Evolutionary conservation across 495 filamentous ascomycete genomes (phyloP), one percentile per base, ranked within the genome.

Genomic region (Penicillium pulvis): DNA sequence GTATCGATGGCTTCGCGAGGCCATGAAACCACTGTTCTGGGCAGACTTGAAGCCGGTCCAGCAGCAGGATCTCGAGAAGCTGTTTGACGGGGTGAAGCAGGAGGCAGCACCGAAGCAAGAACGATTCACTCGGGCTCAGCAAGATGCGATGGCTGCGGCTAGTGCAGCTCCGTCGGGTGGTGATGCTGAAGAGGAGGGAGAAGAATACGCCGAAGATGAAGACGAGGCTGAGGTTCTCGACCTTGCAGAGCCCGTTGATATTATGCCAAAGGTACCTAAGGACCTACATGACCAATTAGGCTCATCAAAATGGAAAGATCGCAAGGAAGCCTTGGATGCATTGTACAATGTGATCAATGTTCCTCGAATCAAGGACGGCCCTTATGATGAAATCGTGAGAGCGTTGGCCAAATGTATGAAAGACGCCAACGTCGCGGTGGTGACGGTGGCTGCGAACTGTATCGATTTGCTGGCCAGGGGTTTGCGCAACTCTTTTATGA

Each of bases 1-100:
- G 45, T 99, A 98, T 74, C 81, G 95, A 70, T 99, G 95, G 95
- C 82, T 99, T 31, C 88, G 91, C 58, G 95, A 99, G 55, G 95
- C 93, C 2, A 98, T 99, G 83, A 99, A 99, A 70, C 91, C 93
- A 17, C 86, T 97, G 70, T 99, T 99, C 70, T 99, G 93, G 91
- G 84, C 84, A 43, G 95, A 98, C 43, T 74, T 99, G 57, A 99
- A 99, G 71, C 90, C 92, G 2, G 92, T 95, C 2, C 95, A 99
- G 62, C 95, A 99, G 69, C 85, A 85, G 59, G 95, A 99, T 70
- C 71, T 99, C 53, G 95, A 99, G 62, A 91, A 93, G 56, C 82
- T 95, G 42, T 99, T 99, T 57, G 93, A 97, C 62, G 88, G 86
- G 53, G 84, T 96, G 64, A 97, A 96, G 72, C 84, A 92, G 39